Conservation (phyloP, 2,329 filamentous ascomycete species). For the Curvularia verruculosa region DNA sequence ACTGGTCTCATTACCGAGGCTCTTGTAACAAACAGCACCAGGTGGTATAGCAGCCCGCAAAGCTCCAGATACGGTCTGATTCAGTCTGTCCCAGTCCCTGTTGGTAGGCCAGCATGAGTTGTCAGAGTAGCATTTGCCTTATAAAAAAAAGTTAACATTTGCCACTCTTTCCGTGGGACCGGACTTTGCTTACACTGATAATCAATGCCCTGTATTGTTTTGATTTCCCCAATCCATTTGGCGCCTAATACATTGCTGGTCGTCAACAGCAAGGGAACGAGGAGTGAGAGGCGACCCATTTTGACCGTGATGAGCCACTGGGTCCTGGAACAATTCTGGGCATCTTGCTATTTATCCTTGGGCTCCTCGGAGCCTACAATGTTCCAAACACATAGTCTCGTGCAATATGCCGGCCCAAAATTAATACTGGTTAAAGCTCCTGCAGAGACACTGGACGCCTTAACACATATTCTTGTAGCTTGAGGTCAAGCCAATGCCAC, state of each 20-base stretch:
- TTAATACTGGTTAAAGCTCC: background rate
- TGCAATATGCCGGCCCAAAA: background rate
- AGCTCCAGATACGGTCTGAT: slow-evolving; percentile 38
- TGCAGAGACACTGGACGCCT: slow-evolving; percentile 8
- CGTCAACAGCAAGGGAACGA: slow-evolving; percentile 30
- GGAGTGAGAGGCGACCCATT: slow-evolving; percentile 33
- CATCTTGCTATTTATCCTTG: slow-evolving; percentile 15
- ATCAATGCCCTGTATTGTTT: slow-evolving; percentile 27
- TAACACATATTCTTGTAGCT: slow-evolving; percentile 6
- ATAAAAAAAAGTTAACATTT: background rate
- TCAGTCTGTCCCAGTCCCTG: slow-evolving; percentile 36
- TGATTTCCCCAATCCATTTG: slow-evolving; percentile 41
- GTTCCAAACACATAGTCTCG: background rate
- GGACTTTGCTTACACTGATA: slow-evolving; percentile 33
- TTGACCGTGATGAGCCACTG: slow-evolving; percentile 10
- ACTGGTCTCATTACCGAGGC: slow-evolving; percentile 29
- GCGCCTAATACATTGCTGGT: slow-evolving; percentile 22
- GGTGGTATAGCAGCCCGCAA: slow-evolving; percentile 39
- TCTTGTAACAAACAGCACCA: slow-evolving; percentile 38
- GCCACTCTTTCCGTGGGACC: background rate
- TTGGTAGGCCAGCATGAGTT: slow-evolving; percentile 42
- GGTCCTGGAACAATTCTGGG: background rate
- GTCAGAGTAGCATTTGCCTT: slow-evolving; percentile 45
- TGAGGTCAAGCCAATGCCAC: slow-evolving; percentile 5
- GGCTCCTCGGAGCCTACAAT: background rate